Percentiles rank a stretch among this genome's conserved stretches.
Evolutionary conservation across 1,284 basidiomycete genomes (phyloP).

Genomic region (Inonotus obliquus): DNA sequence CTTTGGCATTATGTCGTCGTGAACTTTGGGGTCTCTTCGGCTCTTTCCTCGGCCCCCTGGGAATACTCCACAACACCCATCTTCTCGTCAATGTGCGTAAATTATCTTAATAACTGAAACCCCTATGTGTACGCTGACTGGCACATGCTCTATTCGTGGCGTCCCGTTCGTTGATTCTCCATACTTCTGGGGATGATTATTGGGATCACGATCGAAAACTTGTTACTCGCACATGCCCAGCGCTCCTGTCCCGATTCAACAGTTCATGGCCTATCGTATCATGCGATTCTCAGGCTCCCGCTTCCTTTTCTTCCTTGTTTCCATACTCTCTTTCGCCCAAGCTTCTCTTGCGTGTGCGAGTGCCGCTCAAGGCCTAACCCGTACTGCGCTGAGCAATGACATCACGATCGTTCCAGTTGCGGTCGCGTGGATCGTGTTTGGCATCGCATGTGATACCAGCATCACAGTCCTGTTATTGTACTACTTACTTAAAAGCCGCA

Average conservation of each 20-base stretch:
- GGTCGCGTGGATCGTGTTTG: conserved; percentile 20
- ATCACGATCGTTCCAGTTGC: conserved; percentile 17
- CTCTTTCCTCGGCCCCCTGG: conserved; percentile 28
- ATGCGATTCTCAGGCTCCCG: conserved; percentile 25
- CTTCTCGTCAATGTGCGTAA: conserved; percentile 18
- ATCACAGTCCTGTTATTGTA: conserved; percentile 10
- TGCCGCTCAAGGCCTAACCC: conserved; percentile 17
- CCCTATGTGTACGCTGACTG: neutral
- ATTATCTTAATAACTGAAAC: neutral
- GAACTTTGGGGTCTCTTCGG: conserved; percentile 27
- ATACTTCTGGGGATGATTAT: neutral
- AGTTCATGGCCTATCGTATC: conserved; percentile 32
- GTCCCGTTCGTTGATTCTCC: conserved; percentile 6
- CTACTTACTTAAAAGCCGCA: conserved; percentile 1
- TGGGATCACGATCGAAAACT: neutral
- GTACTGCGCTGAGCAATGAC: conserved; percentile 18
- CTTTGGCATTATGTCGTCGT: conserved; percentile 30
- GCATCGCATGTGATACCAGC: conserved; percentile 16
- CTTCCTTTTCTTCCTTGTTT: conserved; percentile 24
- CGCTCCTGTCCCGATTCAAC: conserved; percentile 31
- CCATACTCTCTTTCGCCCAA: conserved; percentile 24
- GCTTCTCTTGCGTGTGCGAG: conserved; percentile 19
- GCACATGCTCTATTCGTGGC: conserved; percentile 10
- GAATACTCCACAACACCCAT: conserved; percentile 31
- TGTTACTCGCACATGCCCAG: conserved; percentile 18